Evolutionary conservation across 2,329 filamentous ascomycete genomes (phyloP), one percentile per base, ranked within the genome.

Genomic region (Fonsecaea erecta): DNA sequence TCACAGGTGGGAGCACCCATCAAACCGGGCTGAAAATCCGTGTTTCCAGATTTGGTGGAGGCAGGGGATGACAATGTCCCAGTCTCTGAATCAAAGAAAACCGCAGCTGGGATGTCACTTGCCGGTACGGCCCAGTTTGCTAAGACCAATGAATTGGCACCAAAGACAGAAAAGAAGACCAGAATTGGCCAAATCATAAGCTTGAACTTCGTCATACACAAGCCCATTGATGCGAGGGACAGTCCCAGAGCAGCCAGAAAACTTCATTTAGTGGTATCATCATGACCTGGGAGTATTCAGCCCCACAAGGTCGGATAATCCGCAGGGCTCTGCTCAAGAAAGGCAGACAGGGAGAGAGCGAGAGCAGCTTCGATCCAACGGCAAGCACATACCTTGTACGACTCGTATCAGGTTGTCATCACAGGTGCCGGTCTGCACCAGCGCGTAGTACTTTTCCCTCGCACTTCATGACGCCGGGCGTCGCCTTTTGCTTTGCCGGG

Each of bases 281-380:
- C 43, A 24, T 48, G 18, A 48, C 43, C 2, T 48, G 6, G 43
- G 24, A 24, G 18, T n/a, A 24, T 48, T 21, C 43, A 48, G 52
- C 52, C 52, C 52, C 52, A 53, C 52, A 30, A 30, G 18, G 26
- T 53, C 52, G 52, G 52, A 53, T 34, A 21, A 53, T 53, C 52
- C 43, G 52, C 24, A 52, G 26, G 3, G 26, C 7, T 32, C 9
- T 53, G 52, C 16, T 34, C 32, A 18, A 30, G 26, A 21, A 53
- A 34, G 52, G 52, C 7, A 53, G 26, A 34, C 52, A 53, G 52
- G 52, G 21, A 53, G 43, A 53, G 26, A 32, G n/a, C 12, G 32
- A 34, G 5, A 34, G 43, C 12, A 21, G 8, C 18, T 48, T 48
- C 21, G 43, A 48, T 24, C 18, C 43, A 24, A 48, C 43, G 11